Percentiles rank a stretch among this genome's conserved stretches.
phyloP scores from a whole-genome alignment of 768 basidiomycete genomes.

The Russula sp. region DNA sequence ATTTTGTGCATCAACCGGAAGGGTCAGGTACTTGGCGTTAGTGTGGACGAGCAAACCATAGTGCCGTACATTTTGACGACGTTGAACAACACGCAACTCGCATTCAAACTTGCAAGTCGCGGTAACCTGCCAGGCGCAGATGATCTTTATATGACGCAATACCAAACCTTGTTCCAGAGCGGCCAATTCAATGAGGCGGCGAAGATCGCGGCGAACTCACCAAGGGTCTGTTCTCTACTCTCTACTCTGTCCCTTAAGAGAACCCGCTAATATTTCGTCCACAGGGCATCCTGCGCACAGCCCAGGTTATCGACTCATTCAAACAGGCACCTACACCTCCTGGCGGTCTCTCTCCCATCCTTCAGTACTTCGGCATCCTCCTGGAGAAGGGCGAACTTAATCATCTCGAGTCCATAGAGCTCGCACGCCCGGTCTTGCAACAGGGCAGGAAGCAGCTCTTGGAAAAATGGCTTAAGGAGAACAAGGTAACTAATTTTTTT shows the following conservation, averaged over 20 bases:
- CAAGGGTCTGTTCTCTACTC: constrained; percentile 50
- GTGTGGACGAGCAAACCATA: constrained; percentile 92
- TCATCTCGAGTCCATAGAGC: constrained; percentile 90
- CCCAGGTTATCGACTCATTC: constrained; percentile 95
- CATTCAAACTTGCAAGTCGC: constrained; percentile 95
- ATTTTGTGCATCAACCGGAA: constrained; percentile 99
- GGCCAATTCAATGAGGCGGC: constrained; percentile 93
- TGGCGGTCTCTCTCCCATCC: constrained; percentile 88
- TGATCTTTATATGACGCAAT: constrained; percentile 92
- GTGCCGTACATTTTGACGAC: constrained; percentile 92
- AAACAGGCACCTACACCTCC: constrained; percentile 89
- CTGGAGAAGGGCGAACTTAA: constrained; percentile 98
- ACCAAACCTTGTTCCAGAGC: constrained; percentile 81
- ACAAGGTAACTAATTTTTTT: constrained; percentile 59
- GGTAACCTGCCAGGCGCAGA: constrained; percentile 97
- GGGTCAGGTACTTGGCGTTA: constrained; percentile 95
- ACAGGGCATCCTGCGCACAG: constrained; percentile 90
- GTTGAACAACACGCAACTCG: constrained; percentile 95
- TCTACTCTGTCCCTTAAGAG: constrained; percentile 5
- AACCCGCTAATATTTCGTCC: background rate
- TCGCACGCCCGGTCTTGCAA: constrained; percentile 91
- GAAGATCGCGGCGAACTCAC: constrained; percentile 96
- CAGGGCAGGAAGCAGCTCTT: constrained; percentile 95
- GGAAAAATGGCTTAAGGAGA: constrained; percentile 99
- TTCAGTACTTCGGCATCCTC: constrained; percentile 98